Percentiles rank a stretch among this genome's conserved stretches.
Conservation (phyloP, 2,329 filamentous ascomycete genomes). For the Cladobotryum mycophilum region DNA sequence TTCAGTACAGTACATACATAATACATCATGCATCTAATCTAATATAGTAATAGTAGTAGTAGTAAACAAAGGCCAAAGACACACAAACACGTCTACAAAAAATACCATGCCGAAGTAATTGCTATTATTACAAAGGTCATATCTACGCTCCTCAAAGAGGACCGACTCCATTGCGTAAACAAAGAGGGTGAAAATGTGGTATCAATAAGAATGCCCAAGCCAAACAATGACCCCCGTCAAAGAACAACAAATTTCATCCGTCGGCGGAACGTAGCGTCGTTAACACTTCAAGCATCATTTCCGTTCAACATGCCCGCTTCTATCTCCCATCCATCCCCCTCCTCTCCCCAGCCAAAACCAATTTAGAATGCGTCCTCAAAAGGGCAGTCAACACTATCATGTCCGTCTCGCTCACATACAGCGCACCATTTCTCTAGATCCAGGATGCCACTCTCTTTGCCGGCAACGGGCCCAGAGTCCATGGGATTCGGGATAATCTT, state of each 20-base stretch:
- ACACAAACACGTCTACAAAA: conserved; percentile 2
- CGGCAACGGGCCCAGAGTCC: conserved; percentile 64
- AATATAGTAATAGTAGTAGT: too few relatives aligned
- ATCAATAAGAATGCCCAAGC: conserved; percentile 27
- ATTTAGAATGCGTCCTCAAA: conserved; percentile 72
- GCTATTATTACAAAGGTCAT: conserved; percentile 17
- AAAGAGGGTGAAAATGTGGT: conserved; percentile 26
- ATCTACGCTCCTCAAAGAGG: background rate
- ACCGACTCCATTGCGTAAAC: conserved; percentile 10
- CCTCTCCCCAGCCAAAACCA: too few relatives aligned
- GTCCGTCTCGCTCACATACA: conserved; percentile 89
- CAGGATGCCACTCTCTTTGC: conserved; percentile 70
- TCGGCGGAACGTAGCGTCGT: conserved; percentile 15
- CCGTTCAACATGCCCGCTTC: conserved; percentile 7
- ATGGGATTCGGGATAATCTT: conserved; percentile 54
- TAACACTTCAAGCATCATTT: conserved; percentile 11
- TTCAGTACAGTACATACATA: too few relatives aligned
- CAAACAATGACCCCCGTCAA: conserved; percentile 20
- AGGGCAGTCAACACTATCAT: conserved; percentile 92
- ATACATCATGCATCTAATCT: too few relatives aligned
- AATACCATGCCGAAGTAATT: background rate
- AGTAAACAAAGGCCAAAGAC: too few relatives aligned
- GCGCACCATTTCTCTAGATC: conserved; percentile 95
- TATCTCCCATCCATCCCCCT: background rate
- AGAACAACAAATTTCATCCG: conserved; percentile 12